These are phyloP conservation scores for Musa balbisiana DNA, from an alignment of 202 grass and related monocot genomes.

Conservation along the genomic window DNA sequence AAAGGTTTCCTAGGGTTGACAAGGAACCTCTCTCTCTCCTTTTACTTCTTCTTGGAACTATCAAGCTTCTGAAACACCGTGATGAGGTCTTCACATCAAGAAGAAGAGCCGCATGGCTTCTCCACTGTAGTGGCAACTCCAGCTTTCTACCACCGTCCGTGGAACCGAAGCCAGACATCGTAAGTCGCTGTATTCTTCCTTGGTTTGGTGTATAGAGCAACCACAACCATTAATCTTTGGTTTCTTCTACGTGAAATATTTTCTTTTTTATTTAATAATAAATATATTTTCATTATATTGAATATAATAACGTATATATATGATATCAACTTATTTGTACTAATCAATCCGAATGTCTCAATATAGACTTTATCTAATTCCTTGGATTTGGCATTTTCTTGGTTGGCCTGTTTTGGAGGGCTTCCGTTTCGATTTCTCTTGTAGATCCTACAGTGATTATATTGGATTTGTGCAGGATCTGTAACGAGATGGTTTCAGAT, in stretches of 20 bases:
- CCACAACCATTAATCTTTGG: not conserved
- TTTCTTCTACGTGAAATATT: not conserved
- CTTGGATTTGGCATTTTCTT: conserved; percentile 89
- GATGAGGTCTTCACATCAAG: conserved; percentile 60
- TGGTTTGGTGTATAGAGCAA: not conserved
- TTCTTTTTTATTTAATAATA: no score
- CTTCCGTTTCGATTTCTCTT: conserved; percentile 37
- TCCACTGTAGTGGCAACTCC: conserved; percentile 33
- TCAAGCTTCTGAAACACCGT: conserved; percentile 46
- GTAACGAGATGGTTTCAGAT: conserved; percentile 21
- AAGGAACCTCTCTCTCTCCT: no score
- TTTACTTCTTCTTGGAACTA: conserved; percentile 44
- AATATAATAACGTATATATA: no score
- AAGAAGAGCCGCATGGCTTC: conserved; percentile 47
- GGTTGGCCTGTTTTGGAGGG: conserved; percentile 33
- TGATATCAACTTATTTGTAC: no score
- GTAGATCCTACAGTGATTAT: conserved; percentile 35
- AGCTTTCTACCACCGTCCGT: conserved; percentile 35
- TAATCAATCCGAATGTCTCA: no score
- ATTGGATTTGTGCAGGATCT: conserved; percentile 33
- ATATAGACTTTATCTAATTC: conserved; percentile 24
- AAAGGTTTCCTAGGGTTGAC: not conserved
- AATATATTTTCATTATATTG: no score
- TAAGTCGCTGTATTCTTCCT: conserved; percentile 10
- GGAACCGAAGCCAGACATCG: conserved; percentile 45